These are phyloP conservation scores for Quambalaria eucalypti DNA, from an alignment of 1,284 basidiomycete genomes.

Conservation along the genomic window DNA sequence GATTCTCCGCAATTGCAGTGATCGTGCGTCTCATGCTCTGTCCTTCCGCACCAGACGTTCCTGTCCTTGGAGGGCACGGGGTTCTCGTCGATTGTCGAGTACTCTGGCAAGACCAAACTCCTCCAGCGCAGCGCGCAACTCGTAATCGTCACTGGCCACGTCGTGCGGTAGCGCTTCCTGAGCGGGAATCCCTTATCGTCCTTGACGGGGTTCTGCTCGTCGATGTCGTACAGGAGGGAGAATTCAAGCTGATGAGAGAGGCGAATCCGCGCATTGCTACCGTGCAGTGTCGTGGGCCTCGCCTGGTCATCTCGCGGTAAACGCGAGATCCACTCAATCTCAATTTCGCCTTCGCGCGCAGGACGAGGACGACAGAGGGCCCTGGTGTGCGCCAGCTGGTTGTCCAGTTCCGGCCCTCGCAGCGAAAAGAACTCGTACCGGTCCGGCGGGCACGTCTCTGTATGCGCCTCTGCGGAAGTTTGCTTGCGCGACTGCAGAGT, in stretches of 20 bases:
- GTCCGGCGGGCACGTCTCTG: neutral
- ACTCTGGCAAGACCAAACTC: conserved; percentile 1
- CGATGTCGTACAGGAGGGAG: neutral
- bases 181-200: neutral
- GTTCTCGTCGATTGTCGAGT: neutral
- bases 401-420: neutral
- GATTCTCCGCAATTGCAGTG: neutral
- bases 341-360: neutral
- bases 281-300: neutral
- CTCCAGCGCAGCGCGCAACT: neutral
- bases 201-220: neutral
- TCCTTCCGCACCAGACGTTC: neutral
- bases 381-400: neutral
- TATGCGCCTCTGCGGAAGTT: neutral
- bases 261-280: neutral
- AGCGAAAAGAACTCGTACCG: neutral
- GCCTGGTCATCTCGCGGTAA: neutral
- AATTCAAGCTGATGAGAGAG: neutral
- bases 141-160: neutral
- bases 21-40: neutral
- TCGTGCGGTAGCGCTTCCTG: neutral
- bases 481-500: neutral
- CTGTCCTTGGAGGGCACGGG: neutral
- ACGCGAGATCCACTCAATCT: neutral
- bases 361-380: neutral